Conservation (phyloP, 768 basidiomycete species). For the Boletus rufocinnamomeus region DNA sequence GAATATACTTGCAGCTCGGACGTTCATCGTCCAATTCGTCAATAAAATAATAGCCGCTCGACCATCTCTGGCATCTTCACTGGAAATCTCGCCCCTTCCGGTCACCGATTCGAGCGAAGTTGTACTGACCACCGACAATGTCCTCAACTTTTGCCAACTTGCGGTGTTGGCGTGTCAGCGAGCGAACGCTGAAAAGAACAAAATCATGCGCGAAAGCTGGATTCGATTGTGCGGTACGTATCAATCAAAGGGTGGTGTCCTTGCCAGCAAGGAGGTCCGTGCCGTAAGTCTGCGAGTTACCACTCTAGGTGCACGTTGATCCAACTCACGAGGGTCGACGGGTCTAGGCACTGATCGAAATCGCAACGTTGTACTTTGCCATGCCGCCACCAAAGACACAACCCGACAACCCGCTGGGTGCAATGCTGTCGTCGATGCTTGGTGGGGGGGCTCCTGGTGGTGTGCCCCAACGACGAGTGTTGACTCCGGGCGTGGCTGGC, state of each 20-base stretch:
- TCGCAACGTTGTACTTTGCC: conserved; percentile 80
- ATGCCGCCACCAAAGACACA: conserved; percentile 76
- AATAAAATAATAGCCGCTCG: conserved; percentile 56
- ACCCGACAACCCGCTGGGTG: conserved; percentile 79
- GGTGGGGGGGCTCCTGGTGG: conserved; percentile 59
- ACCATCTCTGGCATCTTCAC: conserved; percentile 42
- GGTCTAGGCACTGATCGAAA: conserved; percentile 61
- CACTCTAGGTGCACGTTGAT: neutral
- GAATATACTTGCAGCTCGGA: conserved; percentile 89
- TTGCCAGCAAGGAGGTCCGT: conserved; percentile 63
- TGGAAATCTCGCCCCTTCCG: conserved; percentile 46
- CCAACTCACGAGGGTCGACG: neutral
- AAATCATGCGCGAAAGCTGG: conserved; percentile 80
- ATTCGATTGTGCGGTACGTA: conserved; percentile 83
- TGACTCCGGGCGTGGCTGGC: conserved; percentile 29
- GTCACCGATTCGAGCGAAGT: conserved; percentile 59
- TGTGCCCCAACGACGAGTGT: conserved; percentile 28
- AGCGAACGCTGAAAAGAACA: conserved; percentile 77
- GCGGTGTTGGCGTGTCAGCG: conserved; percentile 88
- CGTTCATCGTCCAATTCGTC: conserved; percentile 85
- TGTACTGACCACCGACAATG: conserved; percentile 67
- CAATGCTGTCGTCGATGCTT: conserved; percentile 87
- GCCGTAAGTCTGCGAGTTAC: conserved; percentile 47
- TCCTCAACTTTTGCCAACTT: conserved; percentile 89
- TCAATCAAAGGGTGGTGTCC: conserved; percentile 64